Conservation (phyloP, 139 green algal genomes). For the Coelastrella sp. region DNA sequence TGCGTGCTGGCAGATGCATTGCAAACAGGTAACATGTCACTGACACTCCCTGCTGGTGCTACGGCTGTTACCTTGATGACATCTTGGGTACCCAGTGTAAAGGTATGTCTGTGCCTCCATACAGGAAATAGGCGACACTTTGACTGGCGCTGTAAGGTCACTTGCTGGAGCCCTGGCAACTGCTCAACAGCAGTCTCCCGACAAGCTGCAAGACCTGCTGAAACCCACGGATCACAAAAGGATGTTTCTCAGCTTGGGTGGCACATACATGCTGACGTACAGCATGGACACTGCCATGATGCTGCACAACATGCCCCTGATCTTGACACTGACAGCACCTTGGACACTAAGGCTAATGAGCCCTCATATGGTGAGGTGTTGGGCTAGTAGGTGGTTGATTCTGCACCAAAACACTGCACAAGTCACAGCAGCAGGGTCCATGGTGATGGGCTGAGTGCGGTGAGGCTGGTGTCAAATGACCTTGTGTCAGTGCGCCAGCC, state of each 20-base stretch:
- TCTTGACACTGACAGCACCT: slow-evolving; percentile 6
- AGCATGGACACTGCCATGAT: not conserved
- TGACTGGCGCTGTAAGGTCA: not conserved
- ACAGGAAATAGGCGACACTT: slow-evolving; percentile 31
- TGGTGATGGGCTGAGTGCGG: no score
- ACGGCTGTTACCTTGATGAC: no score
- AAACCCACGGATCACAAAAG: not conserved
- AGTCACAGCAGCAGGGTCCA: no score
- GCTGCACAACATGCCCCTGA: slow-evolving; percentile 39
- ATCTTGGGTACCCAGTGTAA: no score
- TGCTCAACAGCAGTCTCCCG: not conserved
- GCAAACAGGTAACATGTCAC: not conserved
- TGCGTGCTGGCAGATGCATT: no score
- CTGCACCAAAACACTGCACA: no score
- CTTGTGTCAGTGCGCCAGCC: no score
- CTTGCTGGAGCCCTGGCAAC: slow-evolving; percentile 7
- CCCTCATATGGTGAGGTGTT: slow-evolving; percentile 2
- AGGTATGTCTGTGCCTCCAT: no score
- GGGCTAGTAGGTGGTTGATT: no score
- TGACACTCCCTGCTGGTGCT: not conserved
- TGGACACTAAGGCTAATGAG: not conserved
- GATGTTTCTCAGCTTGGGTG: slow-evolving; percentile 14
- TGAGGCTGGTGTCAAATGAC: no score
- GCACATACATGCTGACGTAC: slow-evolving; percentile 32
- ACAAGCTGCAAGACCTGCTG: not conserved